These are phyloP conservation scores for Ophryocystis elektroscirrha DNA, from an alignment of 169 alveolate species.

Conservation along the genomic window DNA sequence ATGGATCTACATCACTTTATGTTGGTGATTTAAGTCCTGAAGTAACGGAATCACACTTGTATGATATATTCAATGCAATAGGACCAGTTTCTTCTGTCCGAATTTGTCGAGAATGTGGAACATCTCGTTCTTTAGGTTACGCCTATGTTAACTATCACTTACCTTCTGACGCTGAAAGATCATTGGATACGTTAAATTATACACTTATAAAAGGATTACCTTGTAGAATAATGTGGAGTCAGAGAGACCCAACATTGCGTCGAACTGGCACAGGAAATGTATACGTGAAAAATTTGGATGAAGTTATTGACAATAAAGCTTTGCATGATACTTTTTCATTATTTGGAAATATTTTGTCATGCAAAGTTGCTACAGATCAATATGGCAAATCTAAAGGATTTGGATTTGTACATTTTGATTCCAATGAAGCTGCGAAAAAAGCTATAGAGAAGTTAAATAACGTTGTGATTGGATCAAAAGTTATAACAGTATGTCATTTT, in stretches of 20 bases:
- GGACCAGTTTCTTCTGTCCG: slow-evolving; percentile 75
- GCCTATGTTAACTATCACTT: slow-evolving; percentile 73
- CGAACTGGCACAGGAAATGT: slow-evolving; percentile 72
- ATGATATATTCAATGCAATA: slow-evolving; percentile 63
- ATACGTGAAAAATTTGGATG: slow-evolving; percentile 73
- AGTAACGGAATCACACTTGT: slow-evolving; percentile 70
- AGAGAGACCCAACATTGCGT: slow-evolving; percentile 68
- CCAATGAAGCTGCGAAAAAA: slow-evolving; percentile 64
- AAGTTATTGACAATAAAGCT: slow-evolving; percentile 69
- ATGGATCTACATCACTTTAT: slow-evolving; percentile 57
- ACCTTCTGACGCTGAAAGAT: slow-evolving; percentile 35
- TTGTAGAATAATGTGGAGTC: slow-evolving; percentile 71
- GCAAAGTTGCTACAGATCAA: slow-evolving; percentile 36
- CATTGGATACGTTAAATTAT: slow-evolving; percentile 65
- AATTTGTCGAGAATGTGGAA: slow-evolving; percentile 66
- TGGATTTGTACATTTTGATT: slow-evolving; percentile 82
- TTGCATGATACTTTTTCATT: slow-evolving; percentile 67
- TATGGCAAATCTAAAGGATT: slow-evolving; percentile 53
- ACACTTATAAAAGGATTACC: slow-evolving; percentile 69
- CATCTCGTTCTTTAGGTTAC: slow-evolving; percentile 56
- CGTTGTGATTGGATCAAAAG: slow-evolving; percentile 58
- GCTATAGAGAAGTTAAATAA: slow-evolving; percentile 72
- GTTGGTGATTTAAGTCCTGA: slow-evolving; percentile 69
- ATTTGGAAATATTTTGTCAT: slow-evolving; percentile 70
- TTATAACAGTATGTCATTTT: slow-evolving; percentile 64